A percentile compares a stretch with the other conserved stretches of the same genome.
phyloP scores from a whole-genome alignment of 305 asterid genomes.

The Vinca major region DNA sequence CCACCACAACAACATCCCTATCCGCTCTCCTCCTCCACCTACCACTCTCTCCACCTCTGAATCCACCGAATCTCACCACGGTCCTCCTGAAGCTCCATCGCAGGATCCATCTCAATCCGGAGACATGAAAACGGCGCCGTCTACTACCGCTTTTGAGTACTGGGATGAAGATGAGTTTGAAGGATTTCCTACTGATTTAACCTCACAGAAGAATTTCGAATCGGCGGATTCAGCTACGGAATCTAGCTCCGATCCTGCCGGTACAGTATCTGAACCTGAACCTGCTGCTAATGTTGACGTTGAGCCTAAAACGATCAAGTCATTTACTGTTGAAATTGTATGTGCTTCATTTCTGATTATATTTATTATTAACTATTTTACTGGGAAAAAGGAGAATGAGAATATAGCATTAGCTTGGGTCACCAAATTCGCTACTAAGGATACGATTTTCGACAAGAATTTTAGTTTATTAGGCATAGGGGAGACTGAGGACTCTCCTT shows the following conservation, averaged over 20 bases:
- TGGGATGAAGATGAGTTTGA: slow-evolving; percentile 99
- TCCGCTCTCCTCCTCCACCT: slow-evolving; percentile 19
- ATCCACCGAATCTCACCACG: slow-evolving; percentile 53
- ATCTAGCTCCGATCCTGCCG: too few species aligned
- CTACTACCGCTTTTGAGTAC: slow-evolving; percentile 39
- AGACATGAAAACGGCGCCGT: slow-evolving; percentile 42
- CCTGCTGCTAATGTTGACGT: background rate
- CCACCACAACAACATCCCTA: slow-evolving; percentile 6
- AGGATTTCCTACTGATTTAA: slow-evolving; percentile 48
- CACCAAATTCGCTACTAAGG: slow-evolving; percentile 54
- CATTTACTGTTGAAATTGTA: slow-evolving; percentile 53
- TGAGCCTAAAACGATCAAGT: slow-evolving; percentile 30
- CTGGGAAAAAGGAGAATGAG: slow-evolving; percentile 83
- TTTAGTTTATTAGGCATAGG: slow-evolving; percentile 88
- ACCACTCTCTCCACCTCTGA: slow-evolving; percentile 49
- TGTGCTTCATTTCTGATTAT: slow-evolving; percentile 67
- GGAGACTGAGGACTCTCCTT: slow-evolving; percentile 80
- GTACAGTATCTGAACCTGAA: too few species aligned
- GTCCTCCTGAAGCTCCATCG: slow-evolving; percentile 31
- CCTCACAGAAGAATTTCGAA: slow-evolving; percentile 18
- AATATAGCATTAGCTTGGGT: slow-evolving; percentile 90
- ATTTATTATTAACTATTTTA: slow-evolving; percentile 65
- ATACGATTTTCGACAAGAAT: slow-evolving; percentile 75
- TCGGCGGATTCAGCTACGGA: slow-evolving; percentile 4
- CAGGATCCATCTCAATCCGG: slow-evolving; percentile 18